Base-by-base conservation (phyloP, 2,329 filamentous ascomycete genomes). In the Fusarium brachygibbosum region DNA sequence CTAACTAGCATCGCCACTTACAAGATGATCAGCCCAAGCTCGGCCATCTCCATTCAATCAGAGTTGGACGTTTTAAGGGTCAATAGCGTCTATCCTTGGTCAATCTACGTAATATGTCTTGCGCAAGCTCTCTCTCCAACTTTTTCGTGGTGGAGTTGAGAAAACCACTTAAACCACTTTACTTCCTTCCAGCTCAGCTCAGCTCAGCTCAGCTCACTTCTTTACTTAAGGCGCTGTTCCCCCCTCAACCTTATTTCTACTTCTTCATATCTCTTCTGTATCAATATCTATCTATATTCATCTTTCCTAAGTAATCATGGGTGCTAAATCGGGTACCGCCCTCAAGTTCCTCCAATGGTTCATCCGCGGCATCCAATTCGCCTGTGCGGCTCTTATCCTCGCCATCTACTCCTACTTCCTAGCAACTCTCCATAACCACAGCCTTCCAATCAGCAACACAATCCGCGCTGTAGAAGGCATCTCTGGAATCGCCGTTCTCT, bases 331-430 rank as follows among this genome's bases (percentile, higher is more conserved):
- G 25, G 76, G 75, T 68, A 79, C 90, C 66, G 84, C 88, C 73
- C 87, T 97, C 73, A 93, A 93, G 75, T 80, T 86, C 63, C 62
- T 87, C 46, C 91, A 93, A 75, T 91, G 91, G 78, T 85, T 90
- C 77, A 82, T 97, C 75, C 92, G 95, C 71, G 81, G 86, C 69
- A 81, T 97, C 58, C 88, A 93, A 75, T 91, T 97, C 79, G 84
- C 87, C 76, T 92, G 89, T 78, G 85, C 91, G 11, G 88, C 86
- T 62, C 85, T 97, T 70, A 87, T 95, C 65, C 87, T 98, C 66
- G 91, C 87, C 71, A 87, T 96, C 75, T 94, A 91, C 84, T 90
- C 90, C 50, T 97, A 97, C 85, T 97, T 94, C 85, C 88, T 98
- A 50, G 88, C 91, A 11, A 86, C 91, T 11, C 87, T 94, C 16